These are phyloP conservation scores for Pogostemon cablin DNA, from an alignment of 257 asterid species.

Conservation along the genomic window DNA sequence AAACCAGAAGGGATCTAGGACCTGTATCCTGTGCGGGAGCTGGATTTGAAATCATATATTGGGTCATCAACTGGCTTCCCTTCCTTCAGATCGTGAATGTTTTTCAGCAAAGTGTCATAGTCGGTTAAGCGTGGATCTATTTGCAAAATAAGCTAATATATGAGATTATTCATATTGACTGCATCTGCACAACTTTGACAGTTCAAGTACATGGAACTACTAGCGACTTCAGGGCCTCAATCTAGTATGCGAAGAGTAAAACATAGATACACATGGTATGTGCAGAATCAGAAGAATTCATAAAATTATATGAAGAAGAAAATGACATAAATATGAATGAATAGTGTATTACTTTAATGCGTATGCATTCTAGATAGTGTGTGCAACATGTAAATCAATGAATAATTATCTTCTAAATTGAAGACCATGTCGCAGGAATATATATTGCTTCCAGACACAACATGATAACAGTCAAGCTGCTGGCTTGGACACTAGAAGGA, in stretches of 20 bases:
- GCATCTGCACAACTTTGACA: conserved; percentile 12
- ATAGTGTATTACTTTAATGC: not conserved
- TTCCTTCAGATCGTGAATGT: conserved; percentile 79
- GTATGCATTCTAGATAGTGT: not conserved
- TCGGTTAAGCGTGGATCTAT: conserved; percentile 99
- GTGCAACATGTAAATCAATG: not conserved
- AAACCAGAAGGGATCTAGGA: conserved; percentile 35
- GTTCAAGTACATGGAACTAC: conserved; percentile 19
- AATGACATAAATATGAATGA: not conserved
- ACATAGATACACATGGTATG: not conserved
- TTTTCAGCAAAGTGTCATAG: conserved; percentile 84
- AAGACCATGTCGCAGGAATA: conserved; percentile 7
- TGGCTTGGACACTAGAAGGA: not conserved
- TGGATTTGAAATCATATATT: conserved; percentile 95
- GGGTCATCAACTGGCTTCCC: conserved; percentile 84
- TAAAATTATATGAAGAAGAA: not conserved
- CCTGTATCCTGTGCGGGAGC: conserved; percentile 97
- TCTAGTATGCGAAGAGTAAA: not conserved
- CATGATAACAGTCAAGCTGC: not conserved
- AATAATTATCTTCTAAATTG: not conserved
- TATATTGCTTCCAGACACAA: not conserved
- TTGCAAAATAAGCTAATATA: conserved; percentile 31
- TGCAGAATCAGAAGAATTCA: not conserved
- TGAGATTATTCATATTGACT: conserved; percentile 17
- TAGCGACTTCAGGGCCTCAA: conserved; percentile 14